These are phyloP conservation scores for Protea cynaroides DNA, from an alignment of 164 flowering plant genomes.

Conservation along the genomic window DNA sequence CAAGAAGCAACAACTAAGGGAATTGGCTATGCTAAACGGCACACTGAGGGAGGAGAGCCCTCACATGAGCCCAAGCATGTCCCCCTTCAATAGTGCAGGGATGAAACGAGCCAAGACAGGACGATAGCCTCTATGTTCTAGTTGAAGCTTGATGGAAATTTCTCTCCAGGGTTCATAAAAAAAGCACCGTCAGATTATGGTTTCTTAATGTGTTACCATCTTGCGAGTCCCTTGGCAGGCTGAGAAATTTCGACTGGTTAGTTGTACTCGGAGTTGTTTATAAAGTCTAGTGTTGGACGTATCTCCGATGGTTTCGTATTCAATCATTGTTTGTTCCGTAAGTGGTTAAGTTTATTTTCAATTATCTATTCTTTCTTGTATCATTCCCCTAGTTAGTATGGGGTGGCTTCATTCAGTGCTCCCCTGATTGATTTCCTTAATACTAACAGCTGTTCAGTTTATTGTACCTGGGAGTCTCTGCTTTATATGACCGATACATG, in stretches of 20 bases:
- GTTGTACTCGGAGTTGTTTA: constrained; percentile 11
- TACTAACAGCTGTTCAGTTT: neutral
- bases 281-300: constrained; percentile 10
- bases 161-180: neutral
- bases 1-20: constrained; percentile 90
- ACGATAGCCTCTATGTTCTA: constrained; percentile 28
- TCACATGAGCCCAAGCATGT: constrained; percentile 54
- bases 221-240: constrained; percentile 8
- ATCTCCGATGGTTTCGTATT: constrained; percentile 6
- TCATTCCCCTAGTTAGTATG: constrained; percentile 1
- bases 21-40: constrained; percentile 89
- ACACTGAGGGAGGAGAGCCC: constrained; percentile 90
- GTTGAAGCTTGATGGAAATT: constrained; percentile 4
- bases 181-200: neutral
- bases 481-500: too few relatives aligned
- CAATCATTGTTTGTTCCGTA: constrained; percentile 11
- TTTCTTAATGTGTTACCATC: constrained; percentile 3
- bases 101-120: constrained; percentile 95
- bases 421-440: neutral
- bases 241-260: neutral
- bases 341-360: neutral
- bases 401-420: constrained; percentile 12
- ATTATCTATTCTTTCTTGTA: constrained; percentile 21
- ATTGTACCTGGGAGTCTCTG: too few relatives aligned
- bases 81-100: constrained; percentile 88